These are phyloP conservation scores for Hypomyces perniciosus DNA, from an alignment of 2,329 filamentous ascomycete species.

Conservation along the genomic window DNA sequence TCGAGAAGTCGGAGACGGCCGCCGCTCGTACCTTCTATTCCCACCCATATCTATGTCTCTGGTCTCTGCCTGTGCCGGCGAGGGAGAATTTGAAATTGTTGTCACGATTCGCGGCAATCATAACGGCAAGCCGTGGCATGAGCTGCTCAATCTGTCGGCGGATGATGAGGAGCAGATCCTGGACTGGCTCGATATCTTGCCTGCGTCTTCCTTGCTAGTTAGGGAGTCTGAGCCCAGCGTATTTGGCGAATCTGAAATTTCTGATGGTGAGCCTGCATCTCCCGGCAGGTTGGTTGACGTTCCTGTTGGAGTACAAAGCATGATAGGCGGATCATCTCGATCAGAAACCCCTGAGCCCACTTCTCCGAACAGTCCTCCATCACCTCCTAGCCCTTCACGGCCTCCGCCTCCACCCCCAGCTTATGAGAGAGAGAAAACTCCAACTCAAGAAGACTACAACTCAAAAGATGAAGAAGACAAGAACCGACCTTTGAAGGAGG, in stretches of 20 bases:
- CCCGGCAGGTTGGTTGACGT: slow-evolving; percentile 21
- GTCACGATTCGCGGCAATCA: slow-evolving; percentile 76
- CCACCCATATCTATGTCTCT: slow-evolving; percentile 70
- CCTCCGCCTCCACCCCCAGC: slow-evolving; percentile 20
- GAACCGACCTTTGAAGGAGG: slow-evolving; percentile 30
- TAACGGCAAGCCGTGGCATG: slow-evolving; percentile 68
- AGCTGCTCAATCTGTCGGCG: slow-evolving; percentile 71
- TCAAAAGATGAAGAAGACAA: neutral
- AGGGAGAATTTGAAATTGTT: slow-evolving; percentile 64
- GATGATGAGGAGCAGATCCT: slow-evolving; percentile 70
- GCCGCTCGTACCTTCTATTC: slow-evolving; percentile 77
- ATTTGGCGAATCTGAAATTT: slow-evolving; percentile 23
- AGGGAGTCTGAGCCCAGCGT: slow-evolving; percentile 29
- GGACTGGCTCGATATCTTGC: slow-evolving; percentile 84
- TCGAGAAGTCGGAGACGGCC: slow-evolving; percentile 74
- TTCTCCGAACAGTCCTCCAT: slow-evolving; percentile 15
- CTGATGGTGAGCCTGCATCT: slow-evolving; percentile 20
- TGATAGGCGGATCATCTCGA: slow-evolving; percentile 19
- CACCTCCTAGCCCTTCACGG: slow-evolving; percentile 14
- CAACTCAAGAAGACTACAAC: slow-evolving; percentile 27
- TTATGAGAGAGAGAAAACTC: slow-evolving; percentile 28
- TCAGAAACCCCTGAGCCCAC: slow-evolving; percentile 16
- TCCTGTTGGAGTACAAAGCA: slow-evolving; percentile 26
- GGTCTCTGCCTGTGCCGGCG: slow-evolving; percentile 75
- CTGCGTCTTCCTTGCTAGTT: slow-evolving; percentile 45